These are phyloP conservation scores for Apiospora hydei DNA, from an alignment of 2,329 filamentous ascomycete genomes.

Conservation along the genomic window DNA sequence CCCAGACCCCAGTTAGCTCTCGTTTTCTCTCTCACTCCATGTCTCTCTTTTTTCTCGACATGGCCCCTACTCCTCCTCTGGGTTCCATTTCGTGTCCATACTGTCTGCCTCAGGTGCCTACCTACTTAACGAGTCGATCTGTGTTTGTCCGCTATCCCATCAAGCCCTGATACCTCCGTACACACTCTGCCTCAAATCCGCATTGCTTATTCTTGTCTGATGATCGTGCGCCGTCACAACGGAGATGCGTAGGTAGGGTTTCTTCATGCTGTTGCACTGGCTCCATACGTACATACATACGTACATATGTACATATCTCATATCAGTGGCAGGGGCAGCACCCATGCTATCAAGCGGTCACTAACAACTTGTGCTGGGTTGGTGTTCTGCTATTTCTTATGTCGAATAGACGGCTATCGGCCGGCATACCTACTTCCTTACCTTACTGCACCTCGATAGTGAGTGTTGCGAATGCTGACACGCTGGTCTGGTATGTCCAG, in stretches of 20 bases:
- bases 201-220: slow-evolving; percentile 11
- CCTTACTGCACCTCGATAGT: background rate
- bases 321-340: background rate
- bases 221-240: background rate
- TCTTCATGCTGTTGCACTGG: background rate
- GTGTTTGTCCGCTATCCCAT: background rate
- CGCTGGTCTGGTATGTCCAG: background rate
- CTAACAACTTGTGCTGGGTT: background rate
- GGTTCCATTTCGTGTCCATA: background rate
- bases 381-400: background rate
- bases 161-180: background rate
- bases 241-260: background rate
- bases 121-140: background rate
- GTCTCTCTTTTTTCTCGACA: background rate
- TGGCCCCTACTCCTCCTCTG: background rate
- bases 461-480: background rate
- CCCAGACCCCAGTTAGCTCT: background rate
- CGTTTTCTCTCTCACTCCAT: background rate
- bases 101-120: background rate
- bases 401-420: background rate
- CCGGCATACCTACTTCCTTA: background rate
- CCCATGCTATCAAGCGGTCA: slow-evolving; percentile 1
- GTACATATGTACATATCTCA: background rate
- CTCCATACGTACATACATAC: background rate
- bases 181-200: background rate